Conservation (phyloP, 148 eudicot species). For the Persicaria maculosa region DNA sequence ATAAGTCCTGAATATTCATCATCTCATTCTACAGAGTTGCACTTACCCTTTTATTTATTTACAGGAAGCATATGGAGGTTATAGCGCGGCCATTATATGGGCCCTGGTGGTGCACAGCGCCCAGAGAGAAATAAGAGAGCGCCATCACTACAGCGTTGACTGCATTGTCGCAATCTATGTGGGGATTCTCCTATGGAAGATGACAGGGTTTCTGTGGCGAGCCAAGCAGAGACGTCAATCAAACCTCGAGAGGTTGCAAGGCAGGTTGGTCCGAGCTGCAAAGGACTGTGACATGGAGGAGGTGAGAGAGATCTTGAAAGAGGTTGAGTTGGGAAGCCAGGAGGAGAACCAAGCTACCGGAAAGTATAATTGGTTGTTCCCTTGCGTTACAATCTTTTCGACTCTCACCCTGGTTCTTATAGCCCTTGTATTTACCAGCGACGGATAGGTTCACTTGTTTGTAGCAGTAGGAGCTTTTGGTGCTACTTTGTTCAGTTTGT, state of each 20-base stretch:
- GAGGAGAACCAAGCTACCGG: slow-evolving; percentile 27
- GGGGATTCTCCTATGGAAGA: slow-evolving; percentile 84
- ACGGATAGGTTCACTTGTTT: slow-evolving; percentile 35
- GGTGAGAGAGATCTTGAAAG: slow-evolving; percentile 67
- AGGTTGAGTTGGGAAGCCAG: slow-evolving; percentile 44
- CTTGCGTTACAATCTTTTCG: slow-evolving; percentile 53
- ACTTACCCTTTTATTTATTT: neutral
- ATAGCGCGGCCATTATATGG: slow-evolving; percentile 80
- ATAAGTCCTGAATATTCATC: neutral
- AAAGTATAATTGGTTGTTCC: slow-evolving; percentile 59
- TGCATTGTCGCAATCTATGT: slow-evolving; percentile 85
- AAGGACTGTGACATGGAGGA: slow-evolving; percentile 76
- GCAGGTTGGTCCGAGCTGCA: slow-evolving; percentile 69
- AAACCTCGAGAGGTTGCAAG: slow-evolving; percentile 68
- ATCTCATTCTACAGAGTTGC: neutral
- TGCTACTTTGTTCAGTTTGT: neutral
- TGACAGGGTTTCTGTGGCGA: slow-evolving; percentile 81
- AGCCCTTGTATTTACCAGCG: slow-evolving; percentile 58
- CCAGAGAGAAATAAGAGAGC: slow-evolving; percentile 90
- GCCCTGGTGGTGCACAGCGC: slow-evolving; percentile 77
- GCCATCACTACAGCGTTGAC: slow-evolving; percentile 87
- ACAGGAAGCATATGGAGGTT: slow-evolving; percentile 99
- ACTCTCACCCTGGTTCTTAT: slow-evolving; percentile 65
- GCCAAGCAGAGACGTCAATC: slow-evolving; percentile 33
- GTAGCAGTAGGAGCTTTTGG: neutral